Conservation (phyloP, 805 yeast genomes). For the Schwanniomyces pseudopolymorphus region DNA sequence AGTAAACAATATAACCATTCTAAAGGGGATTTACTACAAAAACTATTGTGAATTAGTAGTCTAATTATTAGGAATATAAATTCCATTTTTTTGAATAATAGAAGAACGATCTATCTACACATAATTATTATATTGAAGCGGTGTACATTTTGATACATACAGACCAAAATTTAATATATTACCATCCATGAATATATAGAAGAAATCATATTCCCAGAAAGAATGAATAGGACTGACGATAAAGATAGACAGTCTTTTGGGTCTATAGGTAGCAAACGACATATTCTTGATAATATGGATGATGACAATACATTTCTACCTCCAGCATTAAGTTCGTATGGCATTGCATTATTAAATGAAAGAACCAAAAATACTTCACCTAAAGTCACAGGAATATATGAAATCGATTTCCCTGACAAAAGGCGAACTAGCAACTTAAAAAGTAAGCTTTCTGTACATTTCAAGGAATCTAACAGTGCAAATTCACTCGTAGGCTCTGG, state of each 20-base stretch:
- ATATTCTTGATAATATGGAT: conserved; percentile 18
- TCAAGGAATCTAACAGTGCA: conserved; percentile 14
- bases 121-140: background rate
- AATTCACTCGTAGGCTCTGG: background rate
- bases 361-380: conserved; percentile 9
- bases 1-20: background rate
- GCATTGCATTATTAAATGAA: conserved; percentile 51
- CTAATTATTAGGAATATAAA: background rate
- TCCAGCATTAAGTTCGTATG: conserved; percentile 59
- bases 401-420: conserved; percentile 30
- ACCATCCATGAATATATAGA: background rate
- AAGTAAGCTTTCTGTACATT: conserved; percentile 34
- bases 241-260: background rate
- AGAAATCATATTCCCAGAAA: background rate
- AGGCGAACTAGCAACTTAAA: conserved; percentile 17
- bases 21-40: background rate
- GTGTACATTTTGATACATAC: background rate
- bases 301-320: conserved; percentile 57
- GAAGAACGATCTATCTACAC: too few species aligned
- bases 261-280: conserved; percentile 10
- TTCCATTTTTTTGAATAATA: too few species aligned
- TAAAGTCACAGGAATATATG: conserved; percentile 29
- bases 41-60: too few species aligned
- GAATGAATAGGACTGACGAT: background rate
- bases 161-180: background rate